Evolutionary conservation across 2,329 filamentous ascomycete species (phyloP).

Genomic region (Hypoxylon sp.): DNA sequence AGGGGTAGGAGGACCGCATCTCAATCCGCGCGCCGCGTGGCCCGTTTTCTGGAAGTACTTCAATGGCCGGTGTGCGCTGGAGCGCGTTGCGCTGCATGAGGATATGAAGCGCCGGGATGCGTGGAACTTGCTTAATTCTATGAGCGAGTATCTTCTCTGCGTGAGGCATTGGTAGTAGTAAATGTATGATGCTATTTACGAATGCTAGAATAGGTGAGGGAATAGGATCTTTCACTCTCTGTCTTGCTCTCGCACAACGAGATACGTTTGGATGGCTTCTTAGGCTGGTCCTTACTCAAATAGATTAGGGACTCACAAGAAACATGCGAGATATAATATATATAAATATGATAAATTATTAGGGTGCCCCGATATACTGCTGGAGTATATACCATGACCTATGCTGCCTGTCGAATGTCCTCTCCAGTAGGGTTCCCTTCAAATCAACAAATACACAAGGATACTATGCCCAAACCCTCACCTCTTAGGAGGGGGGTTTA

Average conservation of each 20-base stretch:
- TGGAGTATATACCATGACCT: slow-evolving; percentile 30
- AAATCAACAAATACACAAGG: slow-evolving; percentile 40
- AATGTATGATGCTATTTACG: background rate
- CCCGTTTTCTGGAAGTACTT: slow-evolving; percentile 84
- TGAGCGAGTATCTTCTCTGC: slow-evolving; percentile 76
- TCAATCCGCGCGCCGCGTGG: slow-evolving; percentile 72
- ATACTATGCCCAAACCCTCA: slow-evolving; percentile 37
- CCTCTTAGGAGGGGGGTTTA: background rate
- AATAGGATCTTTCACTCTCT: background rate
- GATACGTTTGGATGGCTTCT: background rate
- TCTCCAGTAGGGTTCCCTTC: slow-evolving; percentile 33
- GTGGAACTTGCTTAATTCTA: slow-evolving; percentile 74
- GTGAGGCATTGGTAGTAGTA: slow-evolving; percentile 76
- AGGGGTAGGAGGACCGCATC: slow-evolving; percentile 50
- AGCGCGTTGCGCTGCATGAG: slow-evolving; percentile 87
- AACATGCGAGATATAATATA: background rate
- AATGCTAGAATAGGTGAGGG: background rate
- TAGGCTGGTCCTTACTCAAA: background rate
- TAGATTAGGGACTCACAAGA: background rate
- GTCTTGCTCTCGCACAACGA: background rate
- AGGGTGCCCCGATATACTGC: slow-evolving; percentile 35
- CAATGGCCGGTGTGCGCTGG: slow-evolving; percentile 85
- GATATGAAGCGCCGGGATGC: slow-evolving; percentile 88
- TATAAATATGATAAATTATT: slow-evolving; percentile 33
- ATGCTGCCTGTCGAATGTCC: slow-evolving; percentile 8